A percentile compares a stretch with the other conserved stretches of the same genome.
These are phyloP conservation scores for Coemansia sp. DNA, from an alignment of 192 early-diverging fungal species.

Conservation along the genomic window DNA sequence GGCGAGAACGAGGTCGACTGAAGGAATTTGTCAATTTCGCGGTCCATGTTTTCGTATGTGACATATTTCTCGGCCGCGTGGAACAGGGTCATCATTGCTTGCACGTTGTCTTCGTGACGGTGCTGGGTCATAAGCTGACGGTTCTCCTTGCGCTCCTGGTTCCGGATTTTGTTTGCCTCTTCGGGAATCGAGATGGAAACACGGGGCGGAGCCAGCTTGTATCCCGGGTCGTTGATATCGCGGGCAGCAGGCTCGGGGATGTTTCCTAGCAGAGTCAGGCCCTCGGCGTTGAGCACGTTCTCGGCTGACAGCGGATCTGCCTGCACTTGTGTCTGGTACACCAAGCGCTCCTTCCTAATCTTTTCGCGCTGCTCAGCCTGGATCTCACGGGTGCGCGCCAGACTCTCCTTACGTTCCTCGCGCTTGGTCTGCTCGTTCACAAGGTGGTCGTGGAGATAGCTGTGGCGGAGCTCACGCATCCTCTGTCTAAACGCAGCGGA, in stretches of 20 bases:
- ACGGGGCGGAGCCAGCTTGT: conserved; percentile 32
- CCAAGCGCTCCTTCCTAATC: conserved; percentile 20
- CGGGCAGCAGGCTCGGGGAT: not conserved
- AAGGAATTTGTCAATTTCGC: conserved; percentile 22
- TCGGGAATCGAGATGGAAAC: conserved; percentile 28
- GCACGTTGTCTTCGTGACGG: conserved; percentile 38
- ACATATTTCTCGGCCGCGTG: conserved; percentile 42
- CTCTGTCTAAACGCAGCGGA: conserved; percentile 24
- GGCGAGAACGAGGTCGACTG: conserved; percentile 17
- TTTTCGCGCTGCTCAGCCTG: conserved; percentile 18
- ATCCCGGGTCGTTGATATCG: conserved; percentile 14
- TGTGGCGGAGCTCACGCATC: conserved; percentile 28
- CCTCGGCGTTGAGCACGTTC: conserved; percentile 51
- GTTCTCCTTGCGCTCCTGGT: conserved; percentile 30
- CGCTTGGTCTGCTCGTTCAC: conserved; percentile 19
- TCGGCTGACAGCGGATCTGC: conserved; percentile 48
- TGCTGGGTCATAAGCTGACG: conserved; percentile 7
- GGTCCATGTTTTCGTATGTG: conserved; percentile 33
- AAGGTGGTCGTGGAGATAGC: conserved; percentile 26
- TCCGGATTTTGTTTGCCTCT: conserved; percentile 34
- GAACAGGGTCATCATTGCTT: conserved; percentile 45
- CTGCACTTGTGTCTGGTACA: conserved; percentile 31
- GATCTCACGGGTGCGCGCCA: not conserved
- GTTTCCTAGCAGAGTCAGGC: conserved; percentile 33
- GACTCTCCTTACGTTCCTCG: conserved; percentile 6